Evolutionary conservation across 495 filamentous ascomycete genomes (phyloP), one percentile per base, ranked within the genome.

Genomic region (Corynascus novoguineensis): DNA sequence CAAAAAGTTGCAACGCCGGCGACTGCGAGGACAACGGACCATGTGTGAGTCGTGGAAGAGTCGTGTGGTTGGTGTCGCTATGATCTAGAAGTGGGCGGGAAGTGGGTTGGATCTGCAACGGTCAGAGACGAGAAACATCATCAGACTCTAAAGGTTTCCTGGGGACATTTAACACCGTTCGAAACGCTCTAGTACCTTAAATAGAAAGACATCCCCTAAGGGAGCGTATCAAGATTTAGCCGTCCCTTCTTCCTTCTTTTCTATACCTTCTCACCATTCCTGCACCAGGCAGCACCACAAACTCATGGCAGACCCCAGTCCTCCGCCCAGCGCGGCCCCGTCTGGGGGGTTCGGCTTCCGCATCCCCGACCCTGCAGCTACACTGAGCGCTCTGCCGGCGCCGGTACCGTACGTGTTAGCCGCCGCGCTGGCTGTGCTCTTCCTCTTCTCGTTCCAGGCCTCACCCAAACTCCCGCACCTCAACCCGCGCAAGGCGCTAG

Each of bases 401-500:
- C 41, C 41, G 9, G 21, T 24, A 1, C 41, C 41, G 9, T 44
- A 44, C 3, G 19, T 44, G 21, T 22, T 44, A 12, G 41, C 41
- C 9, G 41, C 41, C 7, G 41, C 17, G 5, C 17, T 42, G 5
- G 40, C 22, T 5, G 2, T 44, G 21, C 9, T 15, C 4, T 2
- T 21, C 0, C 9, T 44, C 9, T 44, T 44, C 22, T 44, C n/a
- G 5, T 25, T 44, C 22, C 21, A 11, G 41, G 14, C 7, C 15
- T 12, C 41, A 4, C 17, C n/a, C 41, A 25, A 25, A 10, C 21
- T 44, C 41, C 50, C 51, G 5, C 58, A 49, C 41, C 62, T 64
- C 29, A 64, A 62, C 47, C 62, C 62, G 14, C 34, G 34, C 28
- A 28, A 24, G 10, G 19, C 40, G 5, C 35, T 59, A 15, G 62